Conservation (phyloP, 306 rosid species). For the Rosa persica region DNA sequence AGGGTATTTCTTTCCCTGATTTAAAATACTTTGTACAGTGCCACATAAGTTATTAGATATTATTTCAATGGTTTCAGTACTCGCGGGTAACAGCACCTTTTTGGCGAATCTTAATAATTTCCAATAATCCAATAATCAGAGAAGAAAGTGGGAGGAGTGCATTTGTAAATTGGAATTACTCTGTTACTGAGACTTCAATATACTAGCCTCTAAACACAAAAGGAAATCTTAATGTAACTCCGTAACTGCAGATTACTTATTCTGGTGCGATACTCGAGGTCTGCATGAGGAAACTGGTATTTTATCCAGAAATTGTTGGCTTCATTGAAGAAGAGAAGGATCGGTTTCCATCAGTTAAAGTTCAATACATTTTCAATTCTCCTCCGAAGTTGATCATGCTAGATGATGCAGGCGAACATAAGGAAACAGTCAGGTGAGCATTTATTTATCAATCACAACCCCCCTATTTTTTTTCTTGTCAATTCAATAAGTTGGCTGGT, state of each 20-base stretch:
- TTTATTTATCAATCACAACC: neutral
- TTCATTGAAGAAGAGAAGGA: slow-evolving; percentile 92
- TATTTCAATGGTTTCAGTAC: neutral
- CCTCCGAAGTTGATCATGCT: slow-evolving; percentile 89
- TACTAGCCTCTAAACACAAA: neutral
- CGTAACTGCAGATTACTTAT: slow-evolving; percentile 60
- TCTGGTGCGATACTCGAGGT: slow-evolving; percentile 84
- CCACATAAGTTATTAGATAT: neutral
- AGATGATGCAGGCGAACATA: slow-evolving; percentile 66
- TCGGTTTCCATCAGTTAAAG: slow-evolving; percentile 64
- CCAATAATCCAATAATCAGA: neutral
- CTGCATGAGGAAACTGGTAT: slow-evolving; percentile 93
- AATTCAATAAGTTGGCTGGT: neutral
- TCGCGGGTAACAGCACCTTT: neutral
- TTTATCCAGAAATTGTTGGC: slow-evolving; percentile 91
- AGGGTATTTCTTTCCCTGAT: neutral
- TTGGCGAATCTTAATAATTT: neutral
- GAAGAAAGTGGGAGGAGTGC: neutral
- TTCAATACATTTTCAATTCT: slow-evolving; percentile 78
- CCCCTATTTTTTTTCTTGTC: neutral
- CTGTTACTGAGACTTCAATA: neutral
- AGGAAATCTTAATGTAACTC: neutral
- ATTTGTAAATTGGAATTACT: neutral
- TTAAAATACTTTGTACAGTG: neutral
- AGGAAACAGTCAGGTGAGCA: slow-evolving; percentile 82